phyloP scores from a whole-genome alignment of 2,329 filamentous ascomycete genomes.

The Endoconidiophora polonica region DNA sequence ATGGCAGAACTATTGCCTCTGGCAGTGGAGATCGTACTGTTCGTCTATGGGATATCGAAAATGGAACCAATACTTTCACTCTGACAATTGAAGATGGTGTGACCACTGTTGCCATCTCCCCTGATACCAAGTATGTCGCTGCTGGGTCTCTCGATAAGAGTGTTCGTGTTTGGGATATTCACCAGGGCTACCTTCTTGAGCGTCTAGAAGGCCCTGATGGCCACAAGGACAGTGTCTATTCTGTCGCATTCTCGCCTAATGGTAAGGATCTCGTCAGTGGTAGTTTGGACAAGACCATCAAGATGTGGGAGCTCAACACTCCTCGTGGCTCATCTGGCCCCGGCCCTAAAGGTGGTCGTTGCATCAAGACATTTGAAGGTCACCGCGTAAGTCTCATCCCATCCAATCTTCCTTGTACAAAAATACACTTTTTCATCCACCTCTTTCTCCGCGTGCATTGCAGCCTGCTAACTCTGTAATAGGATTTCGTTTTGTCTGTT shows the following conservation, averaged over 20 bases:
- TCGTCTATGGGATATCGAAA: conserved; percentile 88
- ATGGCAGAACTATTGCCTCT: conserved; percentile 86
- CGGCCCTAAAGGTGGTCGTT: conserved; percentile 71
- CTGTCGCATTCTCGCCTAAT: conserved; percentile 86
- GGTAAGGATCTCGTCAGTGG: conserved; percentile 87
- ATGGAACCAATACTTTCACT: conserved; percentile 63
- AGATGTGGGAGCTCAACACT: conserved; percentile 90
- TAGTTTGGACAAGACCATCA: conserved; percentile 94
- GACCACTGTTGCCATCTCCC: conserved; percentile 92
- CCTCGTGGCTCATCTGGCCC: conserved; percentile 50
- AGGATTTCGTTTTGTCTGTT: conserved; percentile 94
- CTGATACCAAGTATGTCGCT: conserved; percentile 83
- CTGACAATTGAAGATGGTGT: conserved; percentile 93
- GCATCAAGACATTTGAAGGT: conserved; percentile 91
- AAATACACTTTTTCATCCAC: background rate
- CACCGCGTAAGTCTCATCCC: conserved; percentile 50
- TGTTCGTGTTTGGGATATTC: conserved; percentile 90
- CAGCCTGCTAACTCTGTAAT: conserved; percentile 17
- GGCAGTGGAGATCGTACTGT: conserved; percentile 91
- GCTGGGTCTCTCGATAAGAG: conserved; percentile 95
- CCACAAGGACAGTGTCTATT: conserved; percentile 94
- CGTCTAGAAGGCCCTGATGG: conserved; percentile 83
- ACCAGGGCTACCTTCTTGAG: conserved; percentile 71
- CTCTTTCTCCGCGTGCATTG: background rate
- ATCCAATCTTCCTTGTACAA: too few species aligned